These are phyloP conservation scores for Eragrostis nindensis DNA, from an alignment of 176 grass and related monocot species.

Conservation along the genomic window DNA sequence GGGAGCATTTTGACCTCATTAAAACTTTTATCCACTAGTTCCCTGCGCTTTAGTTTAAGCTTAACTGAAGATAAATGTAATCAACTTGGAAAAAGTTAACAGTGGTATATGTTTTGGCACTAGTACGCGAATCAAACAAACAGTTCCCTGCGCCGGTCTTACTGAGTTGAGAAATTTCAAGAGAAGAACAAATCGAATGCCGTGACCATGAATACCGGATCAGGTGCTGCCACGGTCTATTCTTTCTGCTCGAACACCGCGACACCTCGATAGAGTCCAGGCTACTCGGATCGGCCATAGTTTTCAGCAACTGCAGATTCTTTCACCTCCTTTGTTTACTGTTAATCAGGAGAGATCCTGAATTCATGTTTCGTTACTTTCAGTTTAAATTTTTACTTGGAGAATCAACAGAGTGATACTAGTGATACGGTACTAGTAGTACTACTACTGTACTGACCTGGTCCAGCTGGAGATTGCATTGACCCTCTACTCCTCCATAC, in stretches of 20 bases:
- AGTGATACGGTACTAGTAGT: background rate
- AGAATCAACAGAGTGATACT: background rate
- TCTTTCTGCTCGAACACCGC: background rate
- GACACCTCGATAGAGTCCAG: too few relatives aligned
- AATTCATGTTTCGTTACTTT: background rate
- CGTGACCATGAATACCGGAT: background rate
- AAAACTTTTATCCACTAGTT: too few relatives aligned
- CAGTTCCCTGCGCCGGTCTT: too few relatives aligned
- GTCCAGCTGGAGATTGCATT: background rate
- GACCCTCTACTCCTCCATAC: background rate
- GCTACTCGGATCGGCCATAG: background rate
- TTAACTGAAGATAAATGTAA: too few relatives aligned
- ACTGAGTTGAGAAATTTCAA: too few relatives aligned
- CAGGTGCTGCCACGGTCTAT: background rate
- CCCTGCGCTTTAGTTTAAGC: too few relatives aligned
- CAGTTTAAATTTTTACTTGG: background rate
- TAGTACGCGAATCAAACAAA: too few relatives aligned
- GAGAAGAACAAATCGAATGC: background rate
- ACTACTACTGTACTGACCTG: background rate
- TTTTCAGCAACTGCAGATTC: background rate
- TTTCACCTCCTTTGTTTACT: background rate
- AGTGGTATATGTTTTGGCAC: too few relatives aligned
- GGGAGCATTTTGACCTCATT: too few relatives aligned
- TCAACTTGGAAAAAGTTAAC: too few relatives aligned
- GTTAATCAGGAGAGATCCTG: background rate